A percentile compares a stretch with the other conserved stretches of the same genome.
These are phyloP conservation scores for Colletotrichum nymphaeae DNA, from an alignment of 2,329 filamentous ascomycete species.

Conservation along the genomic window DNA sequence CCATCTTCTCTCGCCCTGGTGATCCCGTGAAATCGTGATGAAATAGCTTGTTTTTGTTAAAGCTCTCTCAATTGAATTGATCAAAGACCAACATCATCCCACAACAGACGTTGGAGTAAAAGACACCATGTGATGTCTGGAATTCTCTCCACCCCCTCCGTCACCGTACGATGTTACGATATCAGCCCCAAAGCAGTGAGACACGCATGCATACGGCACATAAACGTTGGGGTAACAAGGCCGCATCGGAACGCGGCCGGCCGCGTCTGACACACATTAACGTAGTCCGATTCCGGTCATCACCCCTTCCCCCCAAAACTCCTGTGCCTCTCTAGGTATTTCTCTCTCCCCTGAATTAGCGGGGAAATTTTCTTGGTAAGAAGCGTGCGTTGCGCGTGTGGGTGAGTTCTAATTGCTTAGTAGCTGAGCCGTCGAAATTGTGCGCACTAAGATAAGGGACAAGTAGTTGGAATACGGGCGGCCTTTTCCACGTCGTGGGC, in stretches of 20 bases:
- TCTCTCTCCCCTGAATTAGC: background rate
- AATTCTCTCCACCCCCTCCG: background rate
- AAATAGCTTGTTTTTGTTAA: too few relatives aligned
- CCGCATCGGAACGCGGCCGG: conserved; percentile 1
- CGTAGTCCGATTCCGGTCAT: background rate
- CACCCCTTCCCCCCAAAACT: background rate
- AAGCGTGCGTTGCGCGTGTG: background rate
- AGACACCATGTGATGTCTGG: background rate
- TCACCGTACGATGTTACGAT: background rate
- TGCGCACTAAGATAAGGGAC: background rate
- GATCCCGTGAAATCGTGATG: background rate
- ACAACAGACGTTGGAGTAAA: background rate
- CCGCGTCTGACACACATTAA: background rate
- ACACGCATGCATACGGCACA: background rate
- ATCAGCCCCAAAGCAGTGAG: background rate
- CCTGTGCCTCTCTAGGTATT: background rate
- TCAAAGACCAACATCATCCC: too few relatives aligned
- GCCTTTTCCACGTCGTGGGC: too few relatives aligned
- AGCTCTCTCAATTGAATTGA: too few relatives aligned
- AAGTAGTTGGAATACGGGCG: too few relatives aligned
- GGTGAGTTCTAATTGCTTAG: too few relatives aligned
- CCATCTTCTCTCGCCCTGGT: background rate
- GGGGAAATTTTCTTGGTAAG: background rate
- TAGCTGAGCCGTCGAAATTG: background rate
- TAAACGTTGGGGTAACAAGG: background rate